Percentiles rank a stretch among this genome's conserved stretches.
Conservation (phyloP, 2,329 filamentous ascomycete species). For the Paecilomyces sp. region DNA sequence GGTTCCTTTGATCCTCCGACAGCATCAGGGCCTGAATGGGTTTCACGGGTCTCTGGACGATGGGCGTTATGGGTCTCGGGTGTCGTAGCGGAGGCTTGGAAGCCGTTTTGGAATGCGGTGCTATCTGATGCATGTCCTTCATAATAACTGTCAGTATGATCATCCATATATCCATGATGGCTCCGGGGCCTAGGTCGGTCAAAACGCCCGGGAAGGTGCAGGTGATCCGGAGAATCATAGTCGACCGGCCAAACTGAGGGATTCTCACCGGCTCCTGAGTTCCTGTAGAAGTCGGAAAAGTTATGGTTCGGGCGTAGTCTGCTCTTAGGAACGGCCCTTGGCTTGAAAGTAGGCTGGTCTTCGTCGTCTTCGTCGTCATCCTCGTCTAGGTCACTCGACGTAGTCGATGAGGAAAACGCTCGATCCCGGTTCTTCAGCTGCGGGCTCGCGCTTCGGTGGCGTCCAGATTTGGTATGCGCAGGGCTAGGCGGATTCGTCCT, state of each 20-base stretch:
- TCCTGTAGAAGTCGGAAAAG: conserved; percentile 19
- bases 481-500: conserved; percentile 31
- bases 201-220: conserved; percentile 8
- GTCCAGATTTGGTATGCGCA: conserved; percentile 18
- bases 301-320: conserved; percentile 25
- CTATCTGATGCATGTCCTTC: conserved; percentile 25
- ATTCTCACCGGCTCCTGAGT: conserved; percentile 24
- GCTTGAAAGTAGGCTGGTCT: conserved; percentile 19
- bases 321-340: conserved; percentile 35
- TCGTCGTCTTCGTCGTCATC: conserved; percentile 27
- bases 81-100: not conserved
- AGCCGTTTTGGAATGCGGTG: not conserved
- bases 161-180: conserved; percentile 12
- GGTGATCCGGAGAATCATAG: conserved; percentile 4
- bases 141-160: conserved; percentile 17
- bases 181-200: conserved; percentile 10
- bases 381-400: conserved; percentile 32
- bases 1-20: not conserved
- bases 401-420: conserved; percentile 28
- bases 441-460: conserved; percentile 40
- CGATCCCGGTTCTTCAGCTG: conserved; percentile 26
- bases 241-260: conserved; percentile 9
- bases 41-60: not conserved
- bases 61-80: conserved; percentile 2
- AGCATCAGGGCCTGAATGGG: not conserved